Base-by-base conservation (phyloP, 164 flowering plant species). In the Paratinospora sagittata region DNA sequence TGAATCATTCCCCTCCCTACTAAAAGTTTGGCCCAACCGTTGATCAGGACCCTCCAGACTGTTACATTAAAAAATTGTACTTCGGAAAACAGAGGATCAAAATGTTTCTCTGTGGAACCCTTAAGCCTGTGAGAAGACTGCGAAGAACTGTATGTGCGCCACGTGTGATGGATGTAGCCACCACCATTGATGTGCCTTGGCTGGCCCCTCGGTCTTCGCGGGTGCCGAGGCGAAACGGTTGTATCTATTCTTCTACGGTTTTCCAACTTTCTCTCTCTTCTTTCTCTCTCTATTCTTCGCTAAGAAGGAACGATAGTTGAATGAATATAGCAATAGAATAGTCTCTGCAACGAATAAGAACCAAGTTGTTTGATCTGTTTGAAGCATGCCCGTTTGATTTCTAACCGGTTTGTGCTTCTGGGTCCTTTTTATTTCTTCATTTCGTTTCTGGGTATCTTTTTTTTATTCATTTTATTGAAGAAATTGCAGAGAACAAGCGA, bases 141-240 rank as follows among this genome's bases (percentile, higher is more conserved):
- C 34, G 34, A 30, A 4, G 19, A 43, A 0, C 14, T 43, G 26
- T 6, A 21, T n/a, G 9, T 6, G 23, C n/a, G 24, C 19, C 61
- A n/a, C 61, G 61, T 21, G 61, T 55, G 8, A 4, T 55, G 24
- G 61, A n/a, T 19, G 61, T 21, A 19, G 24, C 61, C n/a, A 8
- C 61, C 61, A 55, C 64, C 30, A 24, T 61, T 27, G 30, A 27
- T 24, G 24, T 11, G 66, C 47, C 66, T 65, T 65, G 55, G 70
- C 70, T 74, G 63, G 75, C 66, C 75, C 69, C 76, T 62, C 41
- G 4, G 77, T 72, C 77, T 80, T 82, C 85, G 84, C 82, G 61
- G 61, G 61, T 55, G 23, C 10, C 24, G 24, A 21, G 24, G 24
- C 61, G 74, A 70, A 70, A 82, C 87, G 81, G 74, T 78, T 82